Conservation (phyloP, 306 rosid genomes). For the Purshia tridentata region DNA sequence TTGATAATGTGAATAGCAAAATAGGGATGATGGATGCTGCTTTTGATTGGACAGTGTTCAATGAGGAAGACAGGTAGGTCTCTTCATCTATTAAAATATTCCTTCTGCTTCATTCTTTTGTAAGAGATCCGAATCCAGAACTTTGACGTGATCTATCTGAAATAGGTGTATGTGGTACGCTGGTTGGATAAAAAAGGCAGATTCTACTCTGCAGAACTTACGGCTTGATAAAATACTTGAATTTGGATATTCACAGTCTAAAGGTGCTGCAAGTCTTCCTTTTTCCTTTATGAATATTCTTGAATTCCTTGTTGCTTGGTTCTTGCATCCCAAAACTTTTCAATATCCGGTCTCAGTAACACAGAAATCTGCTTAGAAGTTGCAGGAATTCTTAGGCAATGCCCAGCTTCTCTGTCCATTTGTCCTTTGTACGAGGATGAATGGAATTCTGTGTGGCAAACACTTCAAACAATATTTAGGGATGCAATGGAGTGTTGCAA, state of each 20-base stretch:
- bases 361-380: conserved; percentile 31
- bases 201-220: conserved; percentile 42
- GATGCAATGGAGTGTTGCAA: conserved; percentile 50
- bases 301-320: conserved; percentile 1
- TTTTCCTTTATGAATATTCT: background rate
- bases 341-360: background rate
- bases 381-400: conserved; percentile 34
- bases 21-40: conserved; percentile 24
- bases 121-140: background rate
- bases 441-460: conserved; percentile 66
- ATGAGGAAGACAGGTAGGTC: conserved; percentile 59
- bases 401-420: conserved; percentile 33
- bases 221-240: conserved; percentile 31
- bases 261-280: conserved; percentile 37
- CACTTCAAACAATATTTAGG: conserved; percentile 49
- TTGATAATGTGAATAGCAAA: conserved; percentile 29
- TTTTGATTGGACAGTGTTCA: conserved; percentile 37
- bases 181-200: conserved; percentile 43
- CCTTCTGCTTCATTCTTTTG: conserved; percentile 1
- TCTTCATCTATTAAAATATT: background rate
- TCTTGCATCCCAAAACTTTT: conserved; percentile 6
- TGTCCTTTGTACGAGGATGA: conserved; percentile 32
- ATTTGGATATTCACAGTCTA: conserved; percentile 19
- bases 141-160: conserved; percentile 24
- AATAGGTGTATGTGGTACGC: conserved; percentile 68